A percentile compares a stretch with the other conserved stretches of the same genome.
Evolutionary conservation across 495 filamentous ascomycete genomes (phyloP).

Genomic region (Trypethelium eluteriae): DNA sequence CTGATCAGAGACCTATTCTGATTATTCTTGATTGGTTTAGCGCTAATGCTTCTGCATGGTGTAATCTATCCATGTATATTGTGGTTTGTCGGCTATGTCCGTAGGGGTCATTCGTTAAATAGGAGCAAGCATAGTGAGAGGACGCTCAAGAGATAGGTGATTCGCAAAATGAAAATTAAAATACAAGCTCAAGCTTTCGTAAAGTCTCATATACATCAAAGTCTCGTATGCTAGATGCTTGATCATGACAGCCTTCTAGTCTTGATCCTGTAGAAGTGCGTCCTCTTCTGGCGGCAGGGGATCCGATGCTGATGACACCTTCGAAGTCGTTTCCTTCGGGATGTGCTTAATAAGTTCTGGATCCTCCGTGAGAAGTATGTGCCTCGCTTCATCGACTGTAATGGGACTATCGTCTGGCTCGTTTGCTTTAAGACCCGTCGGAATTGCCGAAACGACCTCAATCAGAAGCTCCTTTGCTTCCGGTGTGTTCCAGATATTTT

Average conservation of each 20-base stretch:
- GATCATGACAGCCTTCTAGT: not conserved
- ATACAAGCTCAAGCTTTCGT: too few species aligned
- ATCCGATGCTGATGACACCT: constrained; percentile 57
- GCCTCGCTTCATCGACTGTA: constrained; percentile 61
- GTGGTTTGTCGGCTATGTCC: too few species aligned
- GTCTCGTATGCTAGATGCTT: too few species aligned
- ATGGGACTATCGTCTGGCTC: constrained; percentile 41
- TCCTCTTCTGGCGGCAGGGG: constrained; percentile 55
- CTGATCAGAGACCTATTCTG: too few species aligned
- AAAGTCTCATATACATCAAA: too few species aligned
- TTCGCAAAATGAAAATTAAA: too few species aligned
- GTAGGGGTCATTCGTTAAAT: too few species aligned
- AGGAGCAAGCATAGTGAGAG: too few species aligned
- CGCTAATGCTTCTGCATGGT: too few species aligned
- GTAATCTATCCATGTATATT: too few species aligned
- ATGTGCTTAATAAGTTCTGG: constrained; percentile 55
- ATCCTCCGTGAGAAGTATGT: constrained; percentile 68
- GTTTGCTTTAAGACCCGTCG: constrained; percentile 28
- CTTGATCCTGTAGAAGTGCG: constrained; percentile 9
- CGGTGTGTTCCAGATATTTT: constrained; percentile 85
- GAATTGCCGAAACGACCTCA: constrained; percentile 53
- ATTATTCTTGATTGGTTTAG: too few species aligned
- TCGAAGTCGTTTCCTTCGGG: constrained; percentile 46
- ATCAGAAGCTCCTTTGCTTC: constrained; percentile 62
- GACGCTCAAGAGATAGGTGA: too few species aligned